Evolutionary conservation across 495 filamentous ascomycete species (phyloP), one percentile per base, ranked within the genome.

Genomic region (Hypoxylon lienhwacheense): DNA sequence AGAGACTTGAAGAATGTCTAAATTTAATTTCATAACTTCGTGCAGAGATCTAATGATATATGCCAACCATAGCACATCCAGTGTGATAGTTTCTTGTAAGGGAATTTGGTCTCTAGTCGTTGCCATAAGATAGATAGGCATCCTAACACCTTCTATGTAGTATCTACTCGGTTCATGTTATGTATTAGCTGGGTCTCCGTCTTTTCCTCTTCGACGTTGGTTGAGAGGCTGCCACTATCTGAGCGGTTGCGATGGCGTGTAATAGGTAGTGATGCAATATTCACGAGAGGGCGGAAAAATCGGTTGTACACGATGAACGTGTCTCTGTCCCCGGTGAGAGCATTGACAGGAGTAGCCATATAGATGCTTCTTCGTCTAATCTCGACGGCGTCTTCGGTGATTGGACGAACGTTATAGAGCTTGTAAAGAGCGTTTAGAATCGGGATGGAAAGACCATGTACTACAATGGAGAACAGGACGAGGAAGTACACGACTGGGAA

Each of bases 371-470:
- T 67, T 6, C 79, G 66, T 6, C 69, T 52, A 7, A 83, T 53
- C 50, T 78, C 71, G 5, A 79, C 73, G 4, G 77, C 76, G 25
- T 80, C 77, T 51, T 84, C 79, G 11, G 67, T 67, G 51, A 84
- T 75, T 0, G 69, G 67, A 24, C 69, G 63, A 25, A 82, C 73
- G 25, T 70, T 70, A 25, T 63, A 68, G 46, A 54, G 70, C 36
- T 53, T 61, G 61, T 81, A 84, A 46, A 81, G 60, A 5, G 61
- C 26, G 51, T 75, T 76, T 16, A 83, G 68, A 1, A 70, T 58
- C 0, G 81, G 81, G 33, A 82, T 80, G 0, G 80, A 83, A 1
- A 84, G 64, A 29, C 80, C 79, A 57, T 85, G 80, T 0, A 83
- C 70, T 15, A 83, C 47, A 34, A 83, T 80, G 1, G 78, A 82